Evolutionary conservation across 169 alveolate genomes (phyloP), one percentile per base, ranked within the genome.

Genomic region (Cyclospora cayetanensis): DNA sequence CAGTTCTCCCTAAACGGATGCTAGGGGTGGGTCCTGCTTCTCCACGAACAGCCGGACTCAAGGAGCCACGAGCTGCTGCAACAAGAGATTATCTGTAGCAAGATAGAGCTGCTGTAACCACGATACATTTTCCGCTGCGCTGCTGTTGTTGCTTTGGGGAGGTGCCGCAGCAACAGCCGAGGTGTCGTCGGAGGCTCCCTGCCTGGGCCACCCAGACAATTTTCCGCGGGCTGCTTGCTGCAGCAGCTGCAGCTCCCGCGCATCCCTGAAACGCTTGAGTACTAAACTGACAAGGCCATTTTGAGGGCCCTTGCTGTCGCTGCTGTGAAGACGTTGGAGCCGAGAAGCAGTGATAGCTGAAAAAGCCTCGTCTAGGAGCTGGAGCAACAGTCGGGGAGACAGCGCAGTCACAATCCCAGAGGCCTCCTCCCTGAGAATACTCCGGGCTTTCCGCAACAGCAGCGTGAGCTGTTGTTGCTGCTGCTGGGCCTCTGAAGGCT

Each of bases 401-500:
- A 65, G 76, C 1, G 76, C 76, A 3, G 76, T 41, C n/a, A 41
- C 76, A 65, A 41, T 41, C n/a, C 42, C 76, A 65, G 76, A 41
- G 12, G 39, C 1, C 12, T 65, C 31, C 12, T 65, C 37, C 37
- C 39, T 65, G 4, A 65, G 37, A 2, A 65, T 65, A 15, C 76
- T 22, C 39, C 76, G 76, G 39, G 76, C 76, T 41, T 65, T 65
- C 37, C 76, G 34, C 34, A 65, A 41, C 34, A 65, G 76, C 76
- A 65, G 76, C 76, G 31, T 18, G 1, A 2, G 79, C 79, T 66
- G 79, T 46, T 66, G 79, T n/a, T n/a, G n/a, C n/a, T n/a, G n/a
- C n/a, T n/a, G 79, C 79, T 66, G 79, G 27, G 34, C n/a, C 79
- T 65, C 37, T 25, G 76, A 41, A 31, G 76, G 76, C 76, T 65